phyloP scores from a whole-genome alignment of 352 stramenopile genomes.

The Aphanomyces astaci region DNA sequence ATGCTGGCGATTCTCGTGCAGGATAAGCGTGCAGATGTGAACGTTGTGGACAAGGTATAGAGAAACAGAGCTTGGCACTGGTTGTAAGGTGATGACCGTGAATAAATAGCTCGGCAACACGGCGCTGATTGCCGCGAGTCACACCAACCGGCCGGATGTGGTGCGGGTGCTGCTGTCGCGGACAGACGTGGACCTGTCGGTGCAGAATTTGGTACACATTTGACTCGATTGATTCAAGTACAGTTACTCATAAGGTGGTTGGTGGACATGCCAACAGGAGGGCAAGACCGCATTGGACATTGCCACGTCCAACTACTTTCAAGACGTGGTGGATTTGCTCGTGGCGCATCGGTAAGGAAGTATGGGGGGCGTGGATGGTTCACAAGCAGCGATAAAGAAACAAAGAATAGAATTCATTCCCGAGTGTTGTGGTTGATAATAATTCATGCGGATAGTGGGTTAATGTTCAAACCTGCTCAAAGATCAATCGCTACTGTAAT shows the following conservation, averaged over 20 bases:
- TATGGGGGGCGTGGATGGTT: no score
- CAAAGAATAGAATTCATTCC: no score
- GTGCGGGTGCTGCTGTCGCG: background rate
- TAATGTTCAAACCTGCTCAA: no score
- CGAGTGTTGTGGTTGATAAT: no score
- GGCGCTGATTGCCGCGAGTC: background rate
- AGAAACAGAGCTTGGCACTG: no score
- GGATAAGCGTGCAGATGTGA: background rate
- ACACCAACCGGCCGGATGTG: background rate
- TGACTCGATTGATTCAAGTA: no score
- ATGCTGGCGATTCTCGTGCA: background rate
- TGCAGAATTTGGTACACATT: background rate
- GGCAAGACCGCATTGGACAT: background rate
- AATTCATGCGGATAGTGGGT: no score
- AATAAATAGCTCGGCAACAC: constrained; percentile 1
- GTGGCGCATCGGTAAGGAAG: background rate
- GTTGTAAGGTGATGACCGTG: no score
- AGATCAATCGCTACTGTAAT: no score
- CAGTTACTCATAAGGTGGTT: no score
- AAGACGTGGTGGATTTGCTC: background rate
- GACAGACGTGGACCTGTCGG: background rate
- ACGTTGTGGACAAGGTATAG: background rate
- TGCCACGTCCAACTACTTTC: constrained; percentile 6
- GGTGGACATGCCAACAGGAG: no score
- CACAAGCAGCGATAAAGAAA: no score